Evolutionary conservation across 257 asterid species (phyloP).

Genomic region (Solanum pennellii): DNA sequence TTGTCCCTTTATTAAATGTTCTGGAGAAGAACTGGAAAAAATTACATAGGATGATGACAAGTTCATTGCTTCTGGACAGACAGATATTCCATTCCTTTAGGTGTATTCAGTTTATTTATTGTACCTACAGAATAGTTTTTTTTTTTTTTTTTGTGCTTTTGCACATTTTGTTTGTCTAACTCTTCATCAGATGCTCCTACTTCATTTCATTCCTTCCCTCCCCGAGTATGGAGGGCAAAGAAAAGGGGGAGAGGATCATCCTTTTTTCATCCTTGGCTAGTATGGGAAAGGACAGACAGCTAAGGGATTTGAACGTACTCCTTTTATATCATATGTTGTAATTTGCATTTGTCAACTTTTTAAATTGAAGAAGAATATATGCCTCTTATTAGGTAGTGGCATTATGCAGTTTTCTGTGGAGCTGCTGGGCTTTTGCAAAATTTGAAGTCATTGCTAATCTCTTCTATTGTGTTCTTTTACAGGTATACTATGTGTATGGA

Average conservation of each 20-base stretch:
- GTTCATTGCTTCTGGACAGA: background rate
- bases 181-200: background rate
- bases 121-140: background rate
- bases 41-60: background rate
- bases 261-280: background rate
- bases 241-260: background rate
- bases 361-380: background rate
- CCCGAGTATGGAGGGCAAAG: background rate
- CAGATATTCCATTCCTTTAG: background rate
- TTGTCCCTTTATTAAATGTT: background rate
- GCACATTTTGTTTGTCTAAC: background rate
- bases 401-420: background rate
- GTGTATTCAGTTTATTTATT: background rate
- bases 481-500: conserved; percentile 66
- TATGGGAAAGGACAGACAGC: background rate
- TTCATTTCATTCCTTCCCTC: background rate
- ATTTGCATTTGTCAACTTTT: background rate
- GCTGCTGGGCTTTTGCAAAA: background rate
- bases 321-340: background rate
- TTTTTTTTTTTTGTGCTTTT: background rate
- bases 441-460: background rate
- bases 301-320: background rate
- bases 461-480: background rate
- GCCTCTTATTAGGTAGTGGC: background rate
- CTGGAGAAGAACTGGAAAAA: background rate